Evolutionary conservation across 1,139 yeast species (phyloP), one percentile per base, ranked within the genome.

Genomic region (Pichia norvegensis): DNA sequence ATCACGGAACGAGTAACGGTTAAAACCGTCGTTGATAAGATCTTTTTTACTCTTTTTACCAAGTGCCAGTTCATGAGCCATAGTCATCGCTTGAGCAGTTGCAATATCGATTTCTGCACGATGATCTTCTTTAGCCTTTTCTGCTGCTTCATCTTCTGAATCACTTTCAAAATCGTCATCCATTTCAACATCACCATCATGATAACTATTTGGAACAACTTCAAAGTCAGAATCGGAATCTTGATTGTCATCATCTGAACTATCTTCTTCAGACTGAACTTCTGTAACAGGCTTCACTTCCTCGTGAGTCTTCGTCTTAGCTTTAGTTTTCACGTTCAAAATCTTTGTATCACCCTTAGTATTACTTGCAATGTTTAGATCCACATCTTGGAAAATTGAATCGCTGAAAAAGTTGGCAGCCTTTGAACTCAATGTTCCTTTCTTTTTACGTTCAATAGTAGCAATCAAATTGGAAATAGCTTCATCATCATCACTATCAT

Each of bases 1-100:
- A 59, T 92, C 97, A 55, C 97, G 77, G 75, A 92, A 90, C 1
- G 97, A 81, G 57, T 87, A 86, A 64, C 87, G 79, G 65, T 92
- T 87, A 65, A 85, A 85, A 33, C 97, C 96, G 58, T 92, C 97
- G 58, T 88, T 90, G 22, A 86, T 71, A 50, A 92, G 70, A 57
- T 90, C 95, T 57, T 85, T 81, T 64, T 83, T 88, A 45, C 81
- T 78, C 68, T 74, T 85, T 58, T 85, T 88, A 3, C 97, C 96
- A 31, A 87, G 67, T 0, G 98, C 98, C 42, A 94, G 74, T 66
- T 92, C 90, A 62, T 94, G 99, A 0, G 98, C 98, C 59, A 92
- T 71, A 0, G 98, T 92, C 98, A 94, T 94, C 6, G 97, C 97
- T 64, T 88, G 95, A 1, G 85, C 95, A 2, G 97, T 88, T 22